A percentile compares a stretch with the other conserved stretches of the same genome.
phyloP scores from a whole-genome alignment of 352 stramenopile genomes.

The Saprolegnia diclina region DNA sequence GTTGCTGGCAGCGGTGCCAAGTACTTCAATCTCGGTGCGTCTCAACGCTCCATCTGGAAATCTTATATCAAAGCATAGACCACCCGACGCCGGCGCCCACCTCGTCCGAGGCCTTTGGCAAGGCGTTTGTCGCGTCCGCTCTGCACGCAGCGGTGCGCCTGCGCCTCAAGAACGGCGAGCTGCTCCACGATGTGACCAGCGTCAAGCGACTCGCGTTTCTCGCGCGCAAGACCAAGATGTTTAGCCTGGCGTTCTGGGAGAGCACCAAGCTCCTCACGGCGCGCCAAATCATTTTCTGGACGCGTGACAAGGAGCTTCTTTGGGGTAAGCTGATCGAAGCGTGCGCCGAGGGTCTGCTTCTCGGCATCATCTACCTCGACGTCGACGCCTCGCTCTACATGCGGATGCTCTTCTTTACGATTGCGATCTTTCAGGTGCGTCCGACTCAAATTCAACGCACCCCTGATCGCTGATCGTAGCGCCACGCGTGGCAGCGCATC shows the following conservation, averaged over 20 bases:
- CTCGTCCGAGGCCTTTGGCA: conserved; percentile 44
- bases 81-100: background rate
- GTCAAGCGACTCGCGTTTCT: conserved; percentile 22
- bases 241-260: conserved; percentile 39
- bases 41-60: conserved; percentile 27
- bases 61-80: background rate
- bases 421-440: conserved; percentile 48
- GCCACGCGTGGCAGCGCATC: conserved; percentile 59
- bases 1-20: conserved; percentile 41
- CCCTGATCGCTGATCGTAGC: conserved; percentile 12
- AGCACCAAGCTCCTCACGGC: conserved; percentile 50
- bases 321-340: conserved; percentile 62
- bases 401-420: conserved; percentile 71
- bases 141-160: conserved; percentile 54
- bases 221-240: conserved; percentile 31
- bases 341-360: conserved; percentile 66
- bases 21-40: conserved; percentile 35
- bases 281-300: conserved; percentile 58
- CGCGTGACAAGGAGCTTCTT: conserved; percentile 51
- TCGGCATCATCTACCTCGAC: conserved; percentile 71
- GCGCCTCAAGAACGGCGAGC: conserved; percentile 34
- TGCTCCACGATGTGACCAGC: conserved; percentile 13
- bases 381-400: conserved; percentile 53
- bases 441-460: background rate
- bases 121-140: conserved; percentile 45